A percentile compares a stretch with the other conserved stretches of the same genome.
Evolutionary conservation across 352 stramenopile genomes (phyloP).

Genomic region (Globisporangium okanoganense): DNA sequence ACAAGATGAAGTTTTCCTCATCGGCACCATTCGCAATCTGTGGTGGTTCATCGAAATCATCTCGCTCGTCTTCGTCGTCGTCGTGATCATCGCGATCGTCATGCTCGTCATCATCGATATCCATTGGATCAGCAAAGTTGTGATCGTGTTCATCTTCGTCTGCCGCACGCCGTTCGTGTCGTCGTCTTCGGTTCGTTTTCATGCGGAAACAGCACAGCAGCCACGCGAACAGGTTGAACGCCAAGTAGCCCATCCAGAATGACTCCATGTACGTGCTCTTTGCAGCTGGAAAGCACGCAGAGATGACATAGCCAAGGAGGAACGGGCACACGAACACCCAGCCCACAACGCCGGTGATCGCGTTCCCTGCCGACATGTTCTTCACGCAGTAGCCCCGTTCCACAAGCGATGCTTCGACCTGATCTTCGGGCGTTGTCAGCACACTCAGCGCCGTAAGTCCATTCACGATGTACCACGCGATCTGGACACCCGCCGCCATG

Average conservation of each 20-base stretch:
- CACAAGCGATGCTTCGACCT: conserved; percentile 53
- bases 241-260: conserved; percentile 76
- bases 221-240: conserved; percentile 71
- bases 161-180: conserved; percentile 24
- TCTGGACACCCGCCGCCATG: conserved; percentile 67
- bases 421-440: conserved; percentile 53
- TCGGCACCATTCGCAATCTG: conserved; percentile 12
- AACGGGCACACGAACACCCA: conserved; percentile 73
- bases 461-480: conserved; percentile 74
- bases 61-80: conserved; percentile 30
- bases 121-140: conserved; percentile 16
- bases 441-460: conserved; percentile 53
- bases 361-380: conserved; percentile 54
- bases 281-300: conserved; percentile 40
- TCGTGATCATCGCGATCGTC: conserved; percentile 38
- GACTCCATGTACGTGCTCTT: conserved; percentile 50
- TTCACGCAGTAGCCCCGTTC: conserved; percentile 68
- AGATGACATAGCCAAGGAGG: conserved; percentile 61
- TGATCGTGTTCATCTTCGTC: conserved; percentile 11
- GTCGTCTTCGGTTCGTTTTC: conserved; percentile 39
- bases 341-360: conserved; percentile 45
- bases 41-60: conserved; percentile 14
- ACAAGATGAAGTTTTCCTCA: conserved; percentile 38
- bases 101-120: conserved; percentile 23
- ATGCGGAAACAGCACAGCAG: conserved; percentile 69